Evolutionary conservation across 2,329 filamentous ascomycete genomes (phyloP).

Genomic region (Pseudocercospora cruenta): DNA sequence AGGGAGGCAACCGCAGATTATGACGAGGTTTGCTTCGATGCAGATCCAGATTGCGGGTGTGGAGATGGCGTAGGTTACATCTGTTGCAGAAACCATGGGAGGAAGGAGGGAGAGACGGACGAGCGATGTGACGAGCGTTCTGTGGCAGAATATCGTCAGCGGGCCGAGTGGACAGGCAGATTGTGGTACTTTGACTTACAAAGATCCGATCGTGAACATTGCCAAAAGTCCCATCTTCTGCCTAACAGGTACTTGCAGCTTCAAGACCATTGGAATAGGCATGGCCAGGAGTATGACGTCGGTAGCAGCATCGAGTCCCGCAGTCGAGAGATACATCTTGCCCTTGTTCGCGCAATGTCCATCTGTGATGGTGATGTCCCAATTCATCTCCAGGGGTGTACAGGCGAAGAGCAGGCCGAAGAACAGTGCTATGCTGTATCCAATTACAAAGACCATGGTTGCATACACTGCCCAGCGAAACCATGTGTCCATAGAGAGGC

Average conservation of each 20-base stretch:
- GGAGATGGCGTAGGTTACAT: conserved; percentile 19
- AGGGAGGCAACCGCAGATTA: conserved; percentile 25
- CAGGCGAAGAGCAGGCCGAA: conserved; percentile 23
- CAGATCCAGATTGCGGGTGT: conserved; percentile 25
- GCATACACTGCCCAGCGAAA: conserved; percentile 19
- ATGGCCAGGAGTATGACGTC: conserved; percentile 23
- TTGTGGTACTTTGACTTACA: conserved; percentile 2
- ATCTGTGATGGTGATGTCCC: conserved; percentile 21
- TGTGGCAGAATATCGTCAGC: background rate
- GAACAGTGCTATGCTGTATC: conserved; percentile 14
- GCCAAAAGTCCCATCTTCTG: conserved; percentile 19
- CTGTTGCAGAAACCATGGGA: conserved; percentile 16
- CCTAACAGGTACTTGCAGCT: conserved; percentile 5
- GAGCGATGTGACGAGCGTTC: conserved; percentile 22
- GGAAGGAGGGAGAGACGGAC: conserved; percentile 22
- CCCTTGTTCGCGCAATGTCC: conserved; percentile 21
- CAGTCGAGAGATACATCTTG: conserved; percentile 20
- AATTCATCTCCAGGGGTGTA: conserved; percentile 16
- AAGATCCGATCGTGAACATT: conserved; percentile 24
- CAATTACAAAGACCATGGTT: conserved; percentile 15
- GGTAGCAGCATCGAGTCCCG: conserved; percentile 24
- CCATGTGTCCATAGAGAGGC: conserved; percentile 20
- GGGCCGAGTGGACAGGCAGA: too few species aligned
- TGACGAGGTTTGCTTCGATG: conserved; percentile 26
- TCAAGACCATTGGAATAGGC: conserved; percentile 15